Evolutionary conservation across 2,329 filamentous ascomycete genomes (phyloP), one percentile per base, ranked within the genome.

Genomic region (Colletotrichum filicis): DNA sequence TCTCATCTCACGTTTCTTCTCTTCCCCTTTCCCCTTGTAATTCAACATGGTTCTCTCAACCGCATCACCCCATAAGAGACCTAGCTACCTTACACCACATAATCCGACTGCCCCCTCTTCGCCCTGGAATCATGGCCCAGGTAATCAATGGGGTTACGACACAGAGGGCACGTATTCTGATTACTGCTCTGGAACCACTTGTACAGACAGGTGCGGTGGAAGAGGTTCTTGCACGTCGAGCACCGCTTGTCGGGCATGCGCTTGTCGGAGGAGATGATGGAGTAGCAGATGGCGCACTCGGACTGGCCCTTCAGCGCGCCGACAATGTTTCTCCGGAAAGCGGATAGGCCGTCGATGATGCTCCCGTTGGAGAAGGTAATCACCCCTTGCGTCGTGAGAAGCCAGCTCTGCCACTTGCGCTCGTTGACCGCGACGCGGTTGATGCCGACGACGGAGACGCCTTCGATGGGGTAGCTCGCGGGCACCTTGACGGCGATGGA

Each of bases 101-200:
- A 9, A 28, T 37, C 42, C 68, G 9, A 56, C 66, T 14, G 61
- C 42, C 52, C 75, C 37, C 74, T 69, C 49, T 75, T 65, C 42
- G 66, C 60, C 71, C 76, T 75, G 57, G 82, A 84, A 69, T 86
- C 84, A 7, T 83, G 79, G 0, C 84, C 84, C 22, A 85, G 70
- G 61, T 91, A 91, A 66, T 91, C 89, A 81, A 98, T 98, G 26
- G 93, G 92, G 81, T 97, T 98, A 78, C 97, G 89, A 83, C 97
- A 99, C 75, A 99, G 86, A 60, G 97, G 97, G 83, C 97, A 99
- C 61, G 93, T 96, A 79, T 94, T 97, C 79, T 94, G 92, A 82
- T 94, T 97, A 81, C 95, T 98, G 78, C 89, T 96, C 87, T 94
- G 94, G 87, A 99, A 98, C 97, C 97, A 99, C 84, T 96, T 95